Conservation (phyloP, 2,329 filamentous ascomycete genomes). For the Penicillium sp. region DNA sequence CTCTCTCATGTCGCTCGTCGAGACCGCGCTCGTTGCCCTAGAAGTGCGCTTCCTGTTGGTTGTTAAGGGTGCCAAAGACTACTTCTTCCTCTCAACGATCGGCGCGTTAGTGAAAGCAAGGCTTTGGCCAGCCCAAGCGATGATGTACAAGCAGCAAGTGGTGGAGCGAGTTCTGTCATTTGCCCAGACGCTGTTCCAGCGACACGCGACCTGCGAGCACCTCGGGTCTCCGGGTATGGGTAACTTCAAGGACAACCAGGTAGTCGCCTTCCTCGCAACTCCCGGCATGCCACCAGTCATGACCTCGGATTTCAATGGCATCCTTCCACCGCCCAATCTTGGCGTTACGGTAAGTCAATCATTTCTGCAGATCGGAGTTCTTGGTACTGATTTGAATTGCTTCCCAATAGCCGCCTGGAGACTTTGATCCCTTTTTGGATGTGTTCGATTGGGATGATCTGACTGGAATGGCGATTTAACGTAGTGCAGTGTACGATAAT, state of each 20-base stretch:
- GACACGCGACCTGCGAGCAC: constrained; percentile 35
- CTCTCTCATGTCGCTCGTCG: constrained; percentile 34
- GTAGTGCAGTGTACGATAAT: background rate
- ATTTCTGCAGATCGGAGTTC: background rate
- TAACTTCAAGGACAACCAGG: constrained; percentile 33
- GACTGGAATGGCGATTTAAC: constrained; percentile 25
- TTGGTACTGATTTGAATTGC: constrained; percentile 7
- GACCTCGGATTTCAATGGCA: constrained; percentile 23
- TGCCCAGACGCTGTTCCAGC: constrained; percentile 36
- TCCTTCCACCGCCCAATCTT: constrained; percentile 24
- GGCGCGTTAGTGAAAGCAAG: constrained; percentile 36
- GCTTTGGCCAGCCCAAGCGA: constrained; percentile 35
- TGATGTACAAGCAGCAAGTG: constrained; percentile 36
- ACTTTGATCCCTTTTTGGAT: constrained; percentile 36
- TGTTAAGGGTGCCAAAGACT: constrained; percentile 41
- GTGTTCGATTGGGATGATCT: constrained; percentile 38
- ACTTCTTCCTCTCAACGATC: constrained; percentile 41
- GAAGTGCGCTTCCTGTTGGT: constrained; percentile 34
- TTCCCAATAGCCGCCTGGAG: constrained; percentile 22
- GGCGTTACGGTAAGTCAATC: constrained; percentile 25
- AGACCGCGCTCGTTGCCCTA: constrained; percentile 30
- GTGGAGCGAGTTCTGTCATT: constrained; percentile 38
- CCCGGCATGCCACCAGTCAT: constrained; percentile 23
- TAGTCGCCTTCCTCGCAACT: constrained; percentile 22
- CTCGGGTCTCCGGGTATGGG: constrained; percentile 31